A percentile compares a stretch with the other conserved stretches of the same genome.
Evolutionary conservation across 2,329 filamentous ascomycete species (phyloP).

Genomic region (Verticillium albo-atrum): DNA sequence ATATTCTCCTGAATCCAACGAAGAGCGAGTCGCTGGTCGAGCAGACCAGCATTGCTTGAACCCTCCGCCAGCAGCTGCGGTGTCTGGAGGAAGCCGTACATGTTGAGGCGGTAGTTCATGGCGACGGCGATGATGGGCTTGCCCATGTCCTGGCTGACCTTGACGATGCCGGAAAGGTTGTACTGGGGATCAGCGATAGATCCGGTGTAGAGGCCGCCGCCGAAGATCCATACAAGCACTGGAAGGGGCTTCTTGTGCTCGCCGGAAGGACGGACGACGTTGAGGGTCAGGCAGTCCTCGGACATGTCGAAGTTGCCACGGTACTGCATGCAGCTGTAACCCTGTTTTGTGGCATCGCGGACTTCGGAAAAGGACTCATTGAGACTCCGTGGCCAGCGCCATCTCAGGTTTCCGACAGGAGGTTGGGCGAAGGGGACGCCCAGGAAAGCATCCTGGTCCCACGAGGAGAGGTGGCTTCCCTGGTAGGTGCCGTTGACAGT

Average conservation of each 20-base stretch:
- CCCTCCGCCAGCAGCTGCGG: slow-evolving; percentile 35
- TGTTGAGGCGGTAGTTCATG: slow-evolving; percentile 48
- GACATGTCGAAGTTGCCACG: slow-evolving; percentile 34
- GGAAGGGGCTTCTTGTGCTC: slow-evolving; percentile 27
- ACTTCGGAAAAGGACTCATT: slow-evolving; percentile 31
- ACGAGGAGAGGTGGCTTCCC: slow-evolving; percentile 24
- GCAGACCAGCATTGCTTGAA: slow-evolving; percentile 43
- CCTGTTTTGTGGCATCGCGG: slow-evolving; percentile 35
- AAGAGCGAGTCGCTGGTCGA: slow-evolving; percentile 44
- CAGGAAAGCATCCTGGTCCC: slow-evolving; percentile 35
- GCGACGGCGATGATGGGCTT: slow-evolving; percentile 50
- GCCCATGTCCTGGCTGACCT: slow-evolving; percentile 43
- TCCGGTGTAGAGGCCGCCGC: slow-evolving; percentile 49
- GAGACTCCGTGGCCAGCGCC: slow-evolving; percentile 29
- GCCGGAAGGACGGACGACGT: slow-evolving; percentile 35
- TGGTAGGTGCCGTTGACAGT: slow-evolving; percentile 28
- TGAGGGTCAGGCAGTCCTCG: slow-evolving; percentile 43
- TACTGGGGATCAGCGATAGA: slow-evolving; percentile 51
- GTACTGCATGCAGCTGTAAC: slow-evolving; percentile 43
- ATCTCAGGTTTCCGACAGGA: slow-evolving; percentile 29
- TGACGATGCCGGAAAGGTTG: slow-evolving; percentile 59
- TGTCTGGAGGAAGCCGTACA: slow-evolving; percentile 49
- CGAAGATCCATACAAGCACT: slow-evolving; percentile 53
- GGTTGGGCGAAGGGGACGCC: slow-evolving; percentile 30
- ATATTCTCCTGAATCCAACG: slow-evolving; percentile 52